Evolutionary conservation across 2,329 filamentous ascomycete genomes (phyloP).

Genomic region (Pseudogymnoascus sp.): DNA sequence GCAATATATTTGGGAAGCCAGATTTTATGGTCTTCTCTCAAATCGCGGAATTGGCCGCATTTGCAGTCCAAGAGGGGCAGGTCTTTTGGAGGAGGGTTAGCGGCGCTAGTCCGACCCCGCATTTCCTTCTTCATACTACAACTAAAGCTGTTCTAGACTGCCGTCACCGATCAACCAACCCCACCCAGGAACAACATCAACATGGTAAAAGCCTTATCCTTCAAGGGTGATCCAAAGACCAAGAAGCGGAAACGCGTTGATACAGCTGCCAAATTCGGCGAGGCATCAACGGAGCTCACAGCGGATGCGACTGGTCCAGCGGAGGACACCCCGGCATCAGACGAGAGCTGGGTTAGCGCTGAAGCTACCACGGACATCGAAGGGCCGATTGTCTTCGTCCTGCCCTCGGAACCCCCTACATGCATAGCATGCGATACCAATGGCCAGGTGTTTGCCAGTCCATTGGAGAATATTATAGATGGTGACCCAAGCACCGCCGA

Average conservation of each 20-base stretch:
- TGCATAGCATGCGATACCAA: slow-evolving; percentile 79
- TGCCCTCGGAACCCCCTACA: slow-evolving; percentile 64
- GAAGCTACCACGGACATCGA: slow-evolving; percentile 65
- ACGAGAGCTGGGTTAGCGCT: slow-evolving; percentile 88
- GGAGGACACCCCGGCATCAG: slow-evolving; percentile 36
- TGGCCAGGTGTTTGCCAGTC: slow-evolving; percentile 75
- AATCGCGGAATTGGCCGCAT: background rate
- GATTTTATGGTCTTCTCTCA: background rate
- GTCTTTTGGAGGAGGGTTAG: background rate
- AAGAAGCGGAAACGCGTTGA: slow-evolving; percentile 80
- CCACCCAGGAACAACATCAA: slow-evolving; percentile 18
- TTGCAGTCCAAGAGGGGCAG: background rate
- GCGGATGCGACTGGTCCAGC: slow-evolving; percentile 29
- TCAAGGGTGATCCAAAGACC: slow-evolving; percentile 94
- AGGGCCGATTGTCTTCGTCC: slow-evolving; percentile 74
- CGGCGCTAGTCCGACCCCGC: slow-evolving; percentile 1
- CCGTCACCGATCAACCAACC: background rate
- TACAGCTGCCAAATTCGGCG: slow-evolving; percentile 32
- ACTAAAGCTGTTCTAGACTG: background rate
- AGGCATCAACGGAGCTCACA: slow-evolving; percentile 31
- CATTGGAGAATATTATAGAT: slow-evolving; percentile 82
- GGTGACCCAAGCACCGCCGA: slow-evolving; percentile 76
- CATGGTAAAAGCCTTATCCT: slow-evolving; percentile 84
- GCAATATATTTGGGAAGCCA: background rate
- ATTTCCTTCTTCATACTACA: background rate